A percentile compares a stretch with the other conserved stretches of the same genome.
These are phyloP conservation scores for Phalaenopsis equestris DNA, from an alignment of 106 monocot species.

Conservation along the genomic window DNA sequence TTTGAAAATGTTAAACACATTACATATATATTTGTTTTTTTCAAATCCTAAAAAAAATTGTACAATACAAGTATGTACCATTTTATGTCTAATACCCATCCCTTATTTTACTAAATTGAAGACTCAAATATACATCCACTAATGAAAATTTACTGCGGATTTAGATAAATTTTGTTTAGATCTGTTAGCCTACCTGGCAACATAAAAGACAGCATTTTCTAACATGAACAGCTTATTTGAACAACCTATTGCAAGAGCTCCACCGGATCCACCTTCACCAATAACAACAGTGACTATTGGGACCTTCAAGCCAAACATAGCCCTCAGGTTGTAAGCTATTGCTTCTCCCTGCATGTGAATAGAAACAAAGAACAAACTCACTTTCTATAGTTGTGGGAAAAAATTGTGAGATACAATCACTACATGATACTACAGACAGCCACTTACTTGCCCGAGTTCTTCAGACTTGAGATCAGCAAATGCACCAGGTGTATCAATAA, in stretches of 20 bases:
- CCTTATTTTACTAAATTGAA: not conserved
- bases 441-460: constrained; percentile 76
- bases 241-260: constrained; percentile 93
- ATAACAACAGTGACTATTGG: constrained; percentile 84
- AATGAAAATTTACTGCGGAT: not conserved
- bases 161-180: not conserved
- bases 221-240: constrained; percentile 87
- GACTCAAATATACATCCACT: not conserved
- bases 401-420: not conserved
- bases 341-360: constrained; percentile 64
- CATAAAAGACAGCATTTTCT: constrained; percentile 89
- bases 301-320: constrained; percentile 85
- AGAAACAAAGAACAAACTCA: not conserved
- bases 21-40: no score
- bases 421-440: not conserved
- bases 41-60: no score
- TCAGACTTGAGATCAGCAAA: constrained; percentile 94
- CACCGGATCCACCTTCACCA: constrained; percentile 98
- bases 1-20: no score
- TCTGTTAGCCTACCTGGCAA: constrained; percentile 54
- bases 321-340: constrained; percentile 75
- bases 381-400: no score
- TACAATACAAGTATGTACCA: not conserved
- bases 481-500: constrained; percentile 91
- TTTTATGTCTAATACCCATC: not conserved